Evolutionary conservation across 176 grass and related monocot genomes (phyloP).

Genomic region (Elaeis guineensis): DNA sequence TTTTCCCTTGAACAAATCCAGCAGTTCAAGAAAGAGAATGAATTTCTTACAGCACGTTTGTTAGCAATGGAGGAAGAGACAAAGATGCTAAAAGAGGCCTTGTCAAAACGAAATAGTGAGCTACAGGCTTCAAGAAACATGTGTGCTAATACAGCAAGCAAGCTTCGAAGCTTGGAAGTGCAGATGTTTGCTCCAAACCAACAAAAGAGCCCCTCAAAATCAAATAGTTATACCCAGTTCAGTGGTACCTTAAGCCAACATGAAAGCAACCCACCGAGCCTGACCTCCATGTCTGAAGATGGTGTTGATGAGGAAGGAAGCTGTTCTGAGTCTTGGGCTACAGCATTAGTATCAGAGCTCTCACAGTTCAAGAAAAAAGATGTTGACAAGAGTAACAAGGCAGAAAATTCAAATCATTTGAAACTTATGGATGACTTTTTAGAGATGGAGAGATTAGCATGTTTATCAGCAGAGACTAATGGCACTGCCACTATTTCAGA

Average conservation of each 20-base stretch:
- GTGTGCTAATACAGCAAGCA: conserved; percentile 75
- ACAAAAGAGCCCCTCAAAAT: conserved; percentile 45
- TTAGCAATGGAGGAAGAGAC: conserved; percentile 95
- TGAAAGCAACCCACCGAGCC: conserved; percentile 85
- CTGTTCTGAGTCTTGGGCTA: conserved; percentile 79
- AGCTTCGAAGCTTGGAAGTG: conserved; percentile 75
- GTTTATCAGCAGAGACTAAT: conserved; percentile 47
- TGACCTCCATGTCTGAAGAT: conserved; percentile 99
- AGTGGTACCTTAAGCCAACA: conserved; percentile 62
- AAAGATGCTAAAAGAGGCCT: conserved; percentile 92
- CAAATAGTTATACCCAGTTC: conserved; percentile 61
- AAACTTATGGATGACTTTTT: conserved; percentile 99
- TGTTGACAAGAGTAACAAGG: conserved; percentile 31
- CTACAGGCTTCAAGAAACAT: conserved; percentile 80
- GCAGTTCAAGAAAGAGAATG: conserved; percentile 84
- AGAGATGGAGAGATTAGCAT: conserved; percentile 97
- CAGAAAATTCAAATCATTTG: conserved; percentile 54
- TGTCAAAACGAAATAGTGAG: conserved; percentile 85
- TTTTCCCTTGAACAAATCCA: conserved; percentile 64
- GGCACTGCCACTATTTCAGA: conserved; percentile 17
- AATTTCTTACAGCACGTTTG: conserved; percentile 81
- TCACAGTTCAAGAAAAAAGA: conserved; percentile 80
- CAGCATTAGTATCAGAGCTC: conserved; percentile 72
- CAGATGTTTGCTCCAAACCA: conserved; percentile 60
- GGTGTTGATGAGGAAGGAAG: conserved; percentile 89